phyloP scores from a whole-genome alignment of 2,329 filamentous ascomycete genomes.

The Ceratocystis albifundus region DNA sequence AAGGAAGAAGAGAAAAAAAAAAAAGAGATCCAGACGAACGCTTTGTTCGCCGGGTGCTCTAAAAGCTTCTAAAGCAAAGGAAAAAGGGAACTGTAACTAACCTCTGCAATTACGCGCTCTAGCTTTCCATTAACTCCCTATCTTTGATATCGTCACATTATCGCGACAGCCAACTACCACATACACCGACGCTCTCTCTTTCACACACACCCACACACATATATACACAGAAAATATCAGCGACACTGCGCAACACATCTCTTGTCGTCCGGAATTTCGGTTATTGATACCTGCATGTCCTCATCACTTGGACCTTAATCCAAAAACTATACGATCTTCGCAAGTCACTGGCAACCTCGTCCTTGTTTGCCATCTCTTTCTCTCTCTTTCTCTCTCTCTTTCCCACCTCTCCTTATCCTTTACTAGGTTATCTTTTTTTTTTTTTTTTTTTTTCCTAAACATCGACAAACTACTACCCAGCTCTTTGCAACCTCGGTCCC shows the following conservation, averaged over 20 bases:
- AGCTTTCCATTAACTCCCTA: neutral
- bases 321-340: neutral
- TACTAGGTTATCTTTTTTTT: neutral
- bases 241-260: neutral
- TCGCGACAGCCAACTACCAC: neutral
- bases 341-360: neutral
- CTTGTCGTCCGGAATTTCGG: neutral
- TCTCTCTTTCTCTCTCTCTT: neutral
- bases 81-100: slow-evolving; percentile 4
- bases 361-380: neutral
- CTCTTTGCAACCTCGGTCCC: neutral
- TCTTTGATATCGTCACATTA: slow-evolving; percentile 10
- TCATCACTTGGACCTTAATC: neutral
- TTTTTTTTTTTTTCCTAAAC: neutral
- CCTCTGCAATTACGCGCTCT: neutral
- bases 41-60: neutral
- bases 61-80: neutral
- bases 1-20: neutral
- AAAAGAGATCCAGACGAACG: neutral
- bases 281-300: neutral
- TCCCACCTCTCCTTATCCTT: neutral
- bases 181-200: no score
- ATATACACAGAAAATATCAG: neutral
- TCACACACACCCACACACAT: neutral
- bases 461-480: neutral